Conservation (phyloP, 2,329 filamentous ascomycete species). For the Coniochaeta ligniaria region DNA sequence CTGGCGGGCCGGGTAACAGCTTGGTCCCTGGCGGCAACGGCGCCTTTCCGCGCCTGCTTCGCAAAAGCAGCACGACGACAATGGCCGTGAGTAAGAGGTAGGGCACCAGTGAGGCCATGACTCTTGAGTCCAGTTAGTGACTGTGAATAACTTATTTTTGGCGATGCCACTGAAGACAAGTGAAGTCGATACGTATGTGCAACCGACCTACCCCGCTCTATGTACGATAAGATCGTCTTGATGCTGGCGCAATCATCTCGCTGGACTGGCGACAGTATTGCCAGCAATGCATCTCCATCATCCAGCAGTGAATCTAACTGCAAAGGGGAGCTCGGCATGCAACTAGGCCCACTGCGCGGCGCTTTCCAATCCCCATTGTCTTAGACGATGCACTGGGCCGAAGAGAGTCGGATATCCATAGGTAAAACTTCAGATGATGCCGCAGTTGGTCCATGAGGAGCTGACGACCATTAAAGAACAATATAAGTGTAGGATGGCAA, state of each 20-base stretch:
- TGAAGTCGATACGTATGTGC: neutral
- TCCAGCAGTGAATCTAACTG: neutral
- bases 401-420: neutral
- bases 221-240: neutral
- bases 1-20: neutral
- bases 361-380: neutral
- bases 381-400: neutral
- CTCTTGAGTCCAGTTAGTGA: neutral
- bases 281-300: neutral
- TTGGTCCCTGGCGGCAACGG: neutral
- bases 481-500: neutral
- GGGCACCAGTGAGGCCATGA: neutral
- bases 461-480: neutral
- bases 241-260: neutral
- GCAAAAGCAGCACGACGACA: neutral
- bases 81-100: neutral
- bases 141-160: neutral
- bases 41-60: neutral
- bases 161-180: neutral
- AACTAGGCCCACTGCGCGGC: neutral
- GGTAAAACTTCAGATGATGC: neutral
- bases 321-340: neutral
- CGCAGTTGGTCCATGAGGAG: neutral
- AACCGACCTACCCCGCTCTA: neutral
- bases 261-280: neutral